Conservation (phyloP, 352 stramenopile genomes). For the Globisporangium nodosum region DNA sequence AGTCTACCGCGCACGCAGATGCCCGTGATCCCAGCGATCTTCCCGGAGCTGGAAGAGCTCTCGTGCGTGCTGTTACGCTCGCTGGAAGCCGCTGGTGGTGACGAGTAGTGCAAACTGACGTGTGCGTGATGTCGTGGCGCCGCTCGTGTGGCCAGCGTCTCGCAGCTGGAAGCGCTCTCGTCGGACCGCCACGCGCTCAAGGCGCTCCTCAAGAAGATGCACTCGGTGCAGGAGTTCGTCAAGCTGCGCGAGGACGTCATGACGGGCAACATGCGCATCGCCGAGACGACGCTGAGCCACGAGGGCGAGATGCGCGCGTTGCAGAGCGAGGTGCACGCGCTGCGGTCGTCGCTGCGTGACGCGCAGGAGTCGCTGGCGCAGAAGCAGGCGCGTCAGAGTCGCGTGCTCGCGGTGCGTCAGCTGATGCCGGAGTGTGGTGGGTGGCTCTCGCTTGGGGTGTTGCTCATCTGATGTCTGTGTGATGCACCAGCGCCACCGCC, state of each 20-base stretch:
- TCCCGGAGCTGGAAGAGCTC: slow-evolving; percentile 70
- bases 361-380: slow-evolving; percentile 53
- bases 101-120: not conserved
- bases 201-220: slow-evolving; percentile 52
- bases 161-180: slow-evolving; percentile 58
- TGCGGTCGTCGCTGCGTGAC: slow-evolving; percentile 39
- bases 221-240: slow-evolving; percentile 60
- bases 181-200: slow-evolving; percentile 60
- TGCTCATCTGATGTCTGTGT: not conserved
- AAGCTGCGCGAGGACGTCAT: slow-evolving; percentile 72
- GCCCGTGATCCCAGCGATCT: slow-evolving; percentile 65
- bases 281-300: slow-evolving; percentile 58
- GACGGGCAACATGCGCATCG: slow-evolving; percentile 71
- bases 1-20: slow-evolving; percentile 63
- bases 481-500: slow-evolving; percentile 45
- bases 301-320: slow-evolving; percentile 45
- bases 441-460: not conserved
- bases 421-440: not conserved
- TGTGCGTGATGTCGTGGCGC: not conserved
- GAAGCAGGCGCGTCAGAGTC: slow-evolving; percentile 68
- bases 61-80: slow-evolving; percentile 37
- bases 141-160: slow-evolving; percentile 11
- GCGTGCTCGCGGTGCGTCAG: slow-evolving; percentile 51
- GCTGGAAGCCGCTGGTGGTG: not conserved
- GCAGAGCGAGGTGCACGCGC: slow-evolving; percentile 40